phyloP scores from a whole-genome alignment of 495 filamentous ascomycete genomes.

The Recurvomyces mirabilis region DNA sequence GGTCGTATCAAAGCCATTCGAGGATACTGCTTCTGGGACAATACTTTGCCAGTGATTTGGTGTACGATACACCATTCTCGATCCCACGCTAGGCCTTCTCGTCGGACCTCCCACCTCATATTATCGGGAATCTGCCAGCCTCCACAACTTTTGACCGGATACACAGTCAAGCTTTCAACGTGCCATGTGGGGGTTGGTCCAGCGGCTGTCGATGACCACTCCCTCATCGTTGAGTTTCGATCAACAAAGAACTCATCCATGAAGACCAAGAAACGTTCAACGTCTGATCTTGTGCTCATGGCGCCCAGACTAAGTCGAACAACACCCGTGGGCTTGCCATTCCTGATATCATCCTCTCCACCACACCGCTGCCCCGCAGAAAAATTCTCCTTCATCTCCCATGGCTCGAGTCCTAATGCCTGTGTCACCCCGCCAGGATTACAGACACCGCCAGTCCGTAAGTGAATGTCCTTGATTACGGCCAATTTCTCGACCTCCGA shows the following conservation, averaged over 20 bases:
- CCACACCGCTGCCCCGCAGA: slow-evolving; percentile 57
- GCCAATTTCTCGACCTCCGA: slow-evolving; percentile 78
- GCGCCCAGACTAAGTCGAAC: slow-evolving; percentile 75
- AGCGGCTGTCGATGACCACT: slow-evolving; percentile 1
- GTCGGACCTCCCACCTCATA: slow-evolving; percentile 58
- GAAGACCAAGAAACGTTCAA: slow-evolving; percentile 58
- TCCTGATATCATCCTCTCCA: slow-evolving; percentile 65
- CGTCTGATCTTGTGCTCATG: slow-evolving; percentile 72
- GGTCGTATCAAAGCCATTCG: slow-evolving; percentile 73
- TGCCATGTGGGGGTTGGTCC: slow-evolving; percentile 46
- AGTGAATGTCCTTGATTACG: slow-evolving; percentile 61
- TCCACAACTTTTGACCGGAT: slow-evolving; percentile 84
- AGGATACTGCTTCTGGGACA: slow-evolving; percentile 76
- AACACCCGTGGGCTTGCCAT: slow-evolving; percentile 78
- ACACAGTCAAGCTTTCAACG: slow-evolving; percentile 32
- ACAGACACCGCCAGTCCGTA: slow-evolving; percentile 78
- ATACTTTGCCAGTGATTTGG: slow-evolving; percentile 60
- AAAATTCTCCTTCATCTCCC: slow-evolving; percentile 73
- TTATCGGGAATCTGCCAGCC: slow-evolving; percentile 58
- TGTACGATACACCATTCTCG: slow-evolving; percentile 89
- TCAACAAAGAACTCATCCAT: slow-evolving; percentile 64
- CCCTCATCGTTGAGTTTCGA: slow-evolving; percentile 8
- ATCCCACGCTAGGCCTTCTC: slow-evolving; percentile 81
- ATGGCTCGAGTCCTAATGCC: slow-evolving; percentile 54
- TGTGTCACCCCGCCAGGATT: slow-evolving; percentile 77